A percentile compares a stretch with the other conserved stretches of the same genome.
phyloP scores from a whole-genome alignment of 495 filamentous ascomycete species.

The Rusavskia elegans region DNA sequence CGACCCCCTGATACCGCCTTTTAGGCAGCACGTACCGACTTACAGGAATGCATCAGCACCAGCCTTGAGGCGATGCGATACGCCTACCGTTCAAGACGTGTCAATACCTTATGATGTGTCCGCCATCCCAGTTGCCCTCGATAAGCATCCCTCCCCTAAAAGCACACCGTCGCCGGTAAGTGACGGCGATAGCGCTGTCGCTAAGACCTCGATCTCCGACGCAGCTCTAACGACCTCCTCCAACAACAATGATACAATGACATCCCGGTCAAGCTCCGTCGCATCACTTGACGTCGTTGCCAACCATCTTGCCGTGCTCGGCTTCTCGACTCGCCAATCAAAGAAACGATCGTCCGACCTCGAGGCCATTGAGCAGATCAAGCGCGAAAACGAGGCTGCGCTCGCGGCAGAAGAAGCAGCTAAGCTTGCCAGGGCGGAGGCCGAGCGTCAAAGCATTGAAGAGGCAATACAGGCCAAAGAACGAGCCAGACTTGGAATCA shows the following conservation, averaged over 20 bases:
- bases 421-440: neutral
- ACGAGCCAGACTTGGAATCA: slow-evolving; percentile 6
- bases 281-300: neutral
- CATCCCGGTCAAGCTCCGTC: neutral
- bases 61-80: no score
- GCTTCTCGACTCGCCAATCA: neutral
- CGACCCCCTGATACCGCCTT: neutral
- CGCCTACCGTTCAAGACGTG: no score
- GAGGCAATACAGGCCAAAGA: slow-evolving; percentile 11
- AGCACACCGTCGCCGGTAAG: no score
- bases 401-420: no score
- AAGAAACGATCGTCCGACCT: neutral
- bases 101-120: no score
- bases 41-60: neutral
- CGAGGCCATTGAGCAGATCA: slow-evolving; percentile 5
- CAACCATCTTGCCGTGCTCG: neutral
- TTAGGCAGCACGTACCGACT: neutral
- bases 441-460: slow-evolving; percentile 1
- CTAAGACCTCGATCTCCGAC: no score
- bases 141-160: no score
- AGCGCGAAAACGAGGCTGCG: slow-evolving; percentile 1
- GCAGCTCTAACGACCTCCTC: no score
- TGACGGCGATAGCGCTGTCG: no score
- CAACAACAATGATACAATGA: neutral
- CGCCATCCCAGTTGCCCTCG: no score